Evolutionary conservation across 2,329 filamentous ascomycete species (phyloP).

Genomic region (Exophiala bonariae): DNA sequence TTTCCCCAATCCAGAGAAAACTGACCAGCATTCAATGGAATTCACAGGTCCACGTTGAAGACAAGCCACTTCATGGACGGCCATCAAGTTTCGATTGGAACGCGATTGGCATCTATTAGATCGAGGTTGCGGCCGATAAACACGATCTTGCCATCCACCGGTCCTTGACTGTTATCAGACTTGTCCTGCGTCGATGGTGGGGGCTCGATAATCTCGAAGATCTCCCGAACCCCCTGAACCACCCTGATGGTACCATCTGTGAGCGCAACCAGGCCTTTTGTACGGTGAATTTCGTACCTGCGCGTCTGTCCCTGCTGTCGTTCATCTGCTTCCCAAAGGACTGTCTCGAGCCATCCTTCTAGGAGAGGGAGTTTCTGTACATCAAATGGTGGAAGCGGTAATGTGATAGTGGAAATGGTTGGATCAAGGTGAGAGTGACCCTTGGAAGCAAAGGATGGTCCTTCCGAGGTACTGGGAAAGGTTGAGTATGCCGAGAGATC

Average conservation of each 20-base stretch:
- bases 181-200: not conserved
- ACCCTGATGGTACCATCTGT: constrained; percentile 68
- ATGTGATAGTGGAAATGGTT: constrained; percentile 78
- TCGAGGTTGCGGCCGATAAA: constrained; percentile 47
- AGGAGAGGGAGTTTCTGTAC: constrained; percentile 61
- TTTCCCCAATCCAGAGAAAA: too few species aligned
- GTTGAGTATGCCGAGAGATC: constrained; percentile 92
- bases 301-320: constrained; percentile 30
- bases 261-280: constrained; percentile 77
- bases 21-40: too few species aligned
- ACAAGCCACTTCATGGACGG: too few species aligned
- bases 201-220: constrained; percentile 83
- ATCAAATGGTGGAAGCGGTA: constrained; percentile 64
- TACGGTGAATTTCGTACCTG: constrained; percentile 77
- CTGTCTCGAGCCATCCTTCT: constrained; percentile 77
- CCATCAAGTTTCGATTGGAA: not conserved
- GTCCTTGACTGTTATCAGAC: constrained; percentile 28
- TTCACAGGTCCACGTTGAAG: too few species aligned
- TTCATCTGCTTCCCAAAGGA: constrained; percentile 69
- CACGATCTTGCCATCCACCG: constrained; percentile 42
- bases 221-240: constrained; percentile 86
- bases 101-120: constrained; percentile 18
- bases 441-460: constrained; percentile 67
- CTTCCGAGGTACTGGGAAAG: constrained; percentile 53
- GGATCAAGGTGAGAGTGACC: constrained; percentile 91